phyloP scores from a whole-genome alignment of 495 filamentous ascomycete genomes.

The Tetracladium setigerum region DNA sequence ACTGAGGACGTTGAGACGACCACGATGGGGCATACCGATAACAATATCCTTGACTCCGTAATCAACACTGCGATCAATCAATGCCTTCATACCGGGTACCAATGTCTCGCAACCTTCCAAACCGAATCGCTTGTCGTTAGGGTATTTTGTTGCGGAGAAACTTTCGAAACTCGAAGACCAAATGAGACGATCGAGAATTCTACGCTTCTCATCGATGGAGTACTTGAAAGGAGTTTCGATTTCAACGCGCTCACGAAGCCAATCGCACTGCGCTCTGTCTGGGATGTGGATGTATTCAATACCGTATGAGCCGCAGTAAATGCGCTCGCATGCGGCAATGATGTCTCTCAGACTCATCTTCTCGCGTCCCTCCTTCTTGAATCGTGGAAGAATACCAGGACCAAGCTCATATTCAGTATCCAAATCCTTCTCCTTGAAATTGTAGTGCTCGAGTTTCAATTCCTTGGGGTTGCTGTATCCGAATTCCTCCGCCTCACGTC shows the following conservation, averaged over 20 bases:
- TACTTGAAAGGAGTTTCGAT: conserved; percentile 92
- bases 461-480: conserved; percentile 87
- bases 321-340: conserved; percentile 82
- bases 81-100: conserved; percentile 97
- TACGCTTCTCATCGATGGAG: conserved; percentile 91
- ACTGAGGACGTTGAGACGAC: conserved; percentile 93
- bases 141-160: conserved; percentile 94
- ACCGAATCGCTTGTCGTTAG: conserved; percentile 99
- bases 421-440: conserved; percentile 90
- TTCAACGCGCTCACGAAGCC: conserved; percentile 91
- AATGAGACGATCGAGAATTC: conserved; percentile 94
- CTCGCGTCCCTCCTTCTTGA: conserved; percentile 75
- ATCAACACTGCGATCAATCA: conserved; percentile 96
- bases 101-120: conserved; percentile 93
- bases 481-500: conserved; percentile 76
- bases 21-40: conserved; percentile 98
- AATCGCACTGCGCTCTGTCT: conserved; percentile 95
- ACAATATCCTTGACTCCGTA: conserved; percentile 98
- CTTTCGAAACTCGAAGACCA: conserved; percentile 95
- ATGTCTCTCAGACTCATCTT: conserved; percentile 98
- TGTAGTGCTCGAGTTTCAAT: conserved; percentile 84
- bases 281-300: conserved; percentile 99
- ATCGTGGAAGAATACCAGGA: conserved; percentile 91
- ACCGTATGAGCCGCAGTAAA: conserved; percentile 95
- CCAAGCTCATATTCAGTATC: conserved; percentile 88